phyloP scores from a whole-genome alignment of 2,329 filamentous ascomycete species.

The Ceratocystis cacaofunesta region DNA sequence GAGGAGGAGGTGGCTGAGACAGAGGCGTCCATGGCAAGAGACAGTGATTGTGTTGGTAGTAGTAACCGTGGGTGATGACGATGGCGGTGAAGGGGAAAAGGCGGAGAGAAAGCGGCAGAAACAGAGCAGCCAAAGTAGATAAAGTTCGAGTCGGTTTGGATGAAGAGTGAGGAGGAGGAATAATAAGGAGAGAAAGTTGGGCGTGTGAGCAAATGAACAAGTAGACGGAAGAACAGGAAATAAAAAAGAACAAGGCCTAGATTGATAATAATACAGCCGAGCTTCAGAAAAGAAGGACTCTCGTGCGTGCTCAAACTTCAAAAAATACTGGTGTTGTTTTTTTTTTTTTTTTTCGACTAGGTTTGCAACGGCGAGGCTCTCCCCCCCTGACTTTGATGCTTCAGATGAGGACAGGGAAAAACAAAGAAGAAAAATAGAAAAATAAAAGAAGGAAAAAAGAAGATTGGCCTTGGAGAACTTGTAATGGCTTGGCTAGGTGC shows the following conservation, averaged over 20 bases:
- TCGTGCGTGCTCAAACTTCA: constrained; percentile 1
- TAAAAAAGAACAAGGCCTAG: background rate
- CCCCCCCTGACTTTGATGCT: constrained; percentile 9
- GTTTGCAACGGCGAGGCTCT: background rate
- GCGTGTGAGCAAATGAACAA: background rate
- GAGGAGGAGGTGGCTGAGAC: background rate
- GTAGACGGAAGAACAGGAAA: background rate
- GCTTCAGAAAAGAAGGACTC: background rate
- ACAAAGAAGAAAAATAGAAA: background rate
- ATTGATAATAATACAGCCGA: constrained; percentile 1
- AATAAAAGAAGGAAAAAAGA: constrained; percentile 2
- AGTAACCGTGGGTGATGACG: background rate
- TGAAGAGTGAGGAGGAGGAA: background rate
- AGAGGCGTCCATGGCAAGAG: background rate
- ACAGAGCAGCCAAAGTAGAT: background rate
- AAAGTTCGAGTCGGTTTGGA: background rate
- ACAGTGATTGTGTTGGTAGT: background rate
- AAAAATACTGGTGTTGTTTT: background rate
- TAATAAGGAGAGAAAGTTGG: background rate
- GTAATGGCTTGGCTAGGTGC: constrained; percentile 11
- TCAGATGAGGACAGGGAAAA: constrained; percentile 5
- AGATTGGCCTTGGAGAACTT: background rate
- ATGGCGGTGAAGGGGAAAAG: background rate
- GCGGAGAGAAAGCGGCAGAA: background rate
- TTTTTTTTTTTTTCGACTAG: constrained; percentile 5